Percentiles rank a stretch among this genome's conserved stretches.
Evolutionary conservation across 2,329 filamentous ascomycete genomes (phyloP).

Genomic region (Aschersonia sp.): DNA sequence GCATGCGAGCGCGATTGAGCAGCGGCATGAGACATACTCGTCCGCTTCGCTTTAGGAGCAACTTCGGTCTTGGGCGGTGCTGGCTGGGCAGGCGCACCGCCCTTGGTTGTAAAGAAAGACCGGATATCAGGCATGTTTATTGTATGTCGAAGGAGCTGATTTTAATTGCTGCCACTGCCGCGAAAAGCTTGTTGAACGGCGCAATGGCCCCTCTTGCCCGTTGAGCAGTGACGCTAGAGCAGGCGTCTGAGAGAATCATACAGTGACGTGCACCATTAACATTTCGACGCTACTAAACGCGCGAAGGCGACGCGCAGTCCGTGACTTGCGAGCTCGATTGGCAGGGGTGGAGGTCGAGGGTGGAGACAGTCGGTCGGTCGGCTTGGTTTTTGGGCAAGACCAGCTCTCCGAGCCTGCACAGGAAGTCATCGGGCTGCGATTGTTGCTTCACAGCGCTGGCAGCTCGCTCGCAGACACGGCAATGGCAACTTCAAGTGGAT

Average conservation of each 20-base stretch:
- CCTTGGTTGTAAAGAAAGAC: conserved; percentile 75
- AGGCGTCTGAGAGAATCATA: background rate
- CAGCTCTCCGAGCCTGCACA: too few species aligned
- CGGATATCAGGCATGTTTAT: conserved; percentile 72
- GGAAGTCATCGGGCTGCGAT: too few species aligned
- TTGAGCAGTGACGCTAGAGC: background rate
- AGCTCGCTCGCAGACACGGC: too few species aligned
- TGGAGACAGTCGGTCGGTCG: too few species aligned
- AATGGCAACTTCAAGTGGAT: background rate
- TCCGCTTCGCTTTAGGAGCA: conserved; percentile 27
- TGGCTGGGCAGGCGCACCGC: conserved; percentile 36
- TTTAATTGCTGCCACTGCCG: background rate
- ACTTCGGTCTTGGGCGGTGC: conserved; percentile 30
- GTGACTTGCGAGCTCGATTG: conserved; percentile 14
- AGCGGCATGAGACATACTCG: conserved; percentile 21
- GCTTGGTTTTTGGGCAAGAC: too few species aligned
- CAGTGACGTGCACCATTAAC: conserved; percentile 17
- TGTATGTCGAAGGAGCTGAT: background rate
- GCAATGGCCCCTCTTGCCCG: too few species aligned
- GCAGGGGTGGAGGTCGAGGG: too few species aligned
- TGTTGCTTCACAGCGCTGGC: too few species aligned
- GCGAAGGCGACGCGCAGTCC: conserved; percentile 31
- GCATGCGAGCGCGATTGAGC: background rate
- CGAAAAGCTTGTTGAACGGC: too few species aligned
- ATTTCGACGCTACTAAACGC: conserved; percentile 12